Evolutionary conservation across 495 filamentous ascomycete genomes (phyloP), one percentile per base, ranked within the genome.

Genomic region (Elasticomyces elasticus): DNA sequence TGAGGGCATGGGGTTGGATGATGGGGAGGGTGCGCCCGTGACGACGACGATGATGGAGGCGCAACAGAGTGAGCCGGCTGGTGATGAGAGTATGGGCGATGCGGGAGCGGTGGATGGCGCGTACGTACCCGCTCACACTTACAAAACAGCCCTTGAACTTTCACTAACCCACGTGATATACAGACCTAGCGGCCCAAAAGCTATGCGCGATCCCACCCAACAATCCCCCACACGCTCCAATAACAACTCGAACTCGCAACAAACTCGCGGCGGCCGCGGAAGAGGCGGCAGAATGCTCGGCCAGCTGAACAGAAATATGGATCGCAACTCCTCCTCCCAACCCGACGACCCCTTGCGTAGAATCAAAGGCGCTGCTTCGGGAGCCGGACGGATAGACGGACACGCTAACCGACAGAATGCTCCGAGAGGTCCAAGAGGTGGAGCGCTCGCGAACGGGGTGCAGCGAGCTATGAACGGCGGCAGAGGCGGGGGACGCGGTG

Each of bases 141-240:
- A 35, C 11, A 30, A 6, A 5, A 27, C 1, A 27, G 13, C 38
- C 25, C 54, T 30, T 33, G 51, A 47, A 69, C 58, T 19, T 43
- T 12, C 50, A 17, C 55, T 64, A 28, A 54, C 4, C 24, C 0
- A 47, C 48, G 35, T 44, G n/a, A n/a, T n/a, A n/a, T n/a, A n/a
- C 61, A 96, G 90, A 64, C 92, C 92, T 17, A 97, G 91, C 9
- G 92, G 89, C 38, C 92, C 92, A 22, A 92, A 89, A 68, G 87
- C 90, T 4, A 97, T 98, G 94, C 84, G 92, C 55, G 86, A 85
- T 65, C 77, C 76, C 26, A 73, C 69, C 54, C 66, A 66, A 46
- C 20, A 15, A 2, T 73, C 73, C 25, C 77, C n/a, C n/a, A n/a
- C n/a, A n/a, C n/a, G n/a, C n/a, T n/a, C n/a, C n/a, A n/a, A n/a